Percentiles rank a stretch among this genome's conserved stretches.
These are phyloP conservation scores for Discostella pseudostelligera DNA, from an alignment of 108 stramenopile species.

Conservation along the genomic window DNA sequence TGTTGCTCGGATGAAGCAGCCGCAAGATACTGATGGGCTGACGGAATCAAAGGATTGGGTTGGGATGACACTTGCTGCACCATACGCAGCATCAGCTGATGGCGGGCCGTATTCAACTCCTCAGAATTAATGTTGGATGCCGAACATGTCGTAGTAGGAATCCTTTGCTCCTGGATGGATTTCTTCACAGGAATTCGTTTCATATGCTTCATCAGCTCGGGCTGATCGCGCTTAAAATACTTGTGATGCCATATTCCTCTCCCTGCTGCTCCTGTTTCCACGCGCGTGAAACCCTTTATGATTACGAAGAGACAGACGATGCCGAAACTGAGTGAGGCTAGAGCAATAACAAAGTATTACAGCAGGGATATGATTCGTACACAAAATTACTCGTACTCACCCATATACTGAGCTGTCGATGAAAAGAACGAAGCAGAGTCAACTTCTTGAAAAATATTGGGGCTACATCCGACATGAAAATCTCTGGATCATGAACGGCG, in stretches of 20 bases:
- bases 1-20: too few relatives aligned
- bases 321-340: neutral
- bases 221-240: constrained; percentile 18
- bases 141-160: neutral
- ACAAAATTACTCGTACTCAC: constrained; percentile 7
- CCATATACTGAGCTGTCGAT: constrained; percentile 27
- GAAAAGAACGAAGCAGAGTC: constrained; percentile 20
- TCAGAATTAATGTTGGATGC: neutral
- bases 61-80: too few relatives aligned
- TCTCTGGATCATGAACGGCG: constrained; percentile 20
- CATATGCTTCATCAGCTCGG: constrained; percentile 15
- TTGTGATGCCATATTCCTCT: constrained; percentile 21
- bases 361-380: neutral
- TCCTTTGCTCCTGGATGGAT: neutral
- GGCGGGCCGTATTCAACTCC: too few relatives aligned
- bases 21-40: too few relatives aligned
- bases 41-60: too few relatives aligned
- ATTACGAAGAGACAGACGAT: neutral
- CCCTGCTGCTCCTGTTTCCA: constrained; percentile 19
- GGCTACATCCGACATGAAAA: constrained; percentile 19
- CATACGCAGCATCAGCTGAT: too few relatives aligned
- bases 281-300: constrained; percentile 13
- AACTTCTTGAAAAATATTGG: constrained; percentile 17
- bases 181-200: constrained; percentile 25
- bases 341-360: neutral